These are phyloP conservation scores for Hypoxylon trugodes DNA, from an alignment of 495 filamentous ascomycete species.

Conservation along the genomic window DNA sequence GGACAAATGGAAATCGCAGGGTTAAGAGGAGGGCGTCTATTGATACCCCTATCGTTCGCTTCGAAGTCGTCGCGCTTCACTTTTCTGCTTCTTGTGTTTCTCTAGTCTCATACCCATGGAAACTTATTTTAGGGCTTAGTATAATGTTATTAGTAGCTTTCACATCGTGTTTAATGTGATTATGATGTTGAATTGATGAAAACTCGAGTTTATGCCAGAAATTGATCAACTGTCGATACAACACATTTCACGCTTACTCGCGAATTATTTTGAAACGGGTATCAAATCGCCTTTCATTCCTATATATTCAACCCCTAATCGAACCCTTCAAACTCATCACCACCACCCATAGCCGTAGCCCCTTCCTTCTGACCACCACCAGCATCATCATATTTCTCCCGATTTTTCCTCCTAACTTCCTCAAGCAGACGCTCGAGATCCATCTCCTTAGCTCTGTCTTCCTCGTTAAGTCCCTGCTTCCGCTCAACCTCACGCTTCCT, in stretches of 20 bases:
- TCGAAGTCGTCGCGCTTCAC: too few species aligned
- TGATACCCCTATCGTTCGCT: constrained; percentile 38
- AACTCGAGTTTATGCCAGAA: background rate
- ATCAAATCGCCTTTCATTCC: background rate
- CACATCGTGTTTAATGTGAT: background rate
- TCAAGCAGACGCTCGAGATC: constrained; percentile 79
- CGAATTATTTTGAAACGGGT: background rate
- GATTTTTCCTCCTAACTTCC: constrained; percentile 67
- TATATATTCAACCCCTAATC: constrained; percentile 29
- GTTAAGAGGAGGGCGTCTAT: background rate
- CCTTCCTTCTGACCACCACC: constrained; percentile 31
- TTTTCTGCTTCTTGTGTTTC: too few species aligned
- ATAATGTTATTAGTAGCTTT: too few species aligned
- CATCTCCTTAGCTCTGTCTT: constrained; percentile 72
- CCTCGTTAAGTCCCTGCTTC: constrained; percentile 73
- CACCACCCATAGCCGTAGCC: constrained; percentile 22
- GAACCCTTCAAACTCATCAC: constrained; percentile 58
- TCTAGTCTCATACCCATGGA: constrained; percentile 6
- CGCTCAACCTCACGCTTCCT: constrained; percentile 74
- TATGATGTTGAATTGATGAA: constrained; percentile 19
- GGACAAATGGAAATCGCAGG: constrained; percentile 3
- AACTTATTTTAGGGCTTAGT: constrained; percentile 7
- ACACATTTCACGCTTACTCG: too few species aligned
- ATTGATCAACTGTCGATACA: background rate
- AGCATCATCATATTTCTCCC: constrained; percentile 52